Evolutionary conservation across 2,329 filamentous ascomycete species (phyloP).

Genomic region (Pseudocercospora cruenta): DNA sequence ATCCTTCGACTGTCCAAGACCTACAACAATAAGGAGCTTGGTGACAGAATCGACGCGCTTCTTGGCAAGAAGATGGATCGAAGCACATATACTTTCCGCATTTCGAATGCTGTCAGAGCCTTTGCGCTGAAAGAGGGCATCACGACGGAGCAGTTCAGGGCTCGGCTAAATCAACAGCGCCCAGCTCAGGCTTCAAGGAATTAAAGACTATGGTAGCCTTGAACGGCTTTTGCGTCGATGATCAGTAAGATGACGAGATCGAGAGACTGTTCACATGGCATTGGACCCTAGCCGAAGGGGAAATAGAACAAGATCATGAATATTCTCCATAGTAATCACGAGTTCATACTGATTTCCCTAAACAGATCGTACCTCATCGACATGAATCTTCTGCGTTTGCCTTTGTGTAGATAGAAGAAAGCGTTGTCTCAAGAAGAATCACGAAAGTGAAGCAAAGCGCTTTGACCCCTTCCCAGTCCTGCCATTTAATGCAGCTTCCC

Average conservation of each 20-base stretch:
- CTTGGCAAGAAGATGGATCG: background rate
- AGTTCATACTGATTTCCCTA: too few species aligned
- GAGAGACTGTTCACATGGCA: too few species aligned
- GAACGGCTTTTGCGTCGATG: too few species aligned
- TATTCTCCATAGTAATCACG: background rate
- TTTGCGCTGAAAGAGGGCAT: background rate
- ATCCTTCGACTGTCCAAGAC: background rate
- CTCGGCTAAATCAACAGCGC: background rate
- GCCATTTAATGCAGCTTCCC: background rate
- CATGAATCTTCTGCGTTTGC: background rate
- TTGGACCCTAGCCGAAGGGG: too few species aligned
- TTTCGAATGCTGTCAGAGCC: background rate
- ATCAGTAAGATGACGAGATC: too few species aligned
- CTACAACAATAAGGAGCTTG: background rate
- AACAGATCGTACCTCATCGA: too few species aligned
- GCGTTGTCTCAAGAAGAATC: background rate
- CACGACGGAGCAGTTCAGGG: background rate
- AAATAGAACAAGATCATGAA: too few species aligned
- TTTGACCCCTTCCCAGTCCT: background rate
- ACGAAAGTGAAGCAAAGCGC: background rate
- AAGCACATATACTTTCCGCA: background rate
- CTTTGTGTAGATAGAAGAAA: background rate
- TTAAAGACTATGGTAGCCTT: too few species aligned
- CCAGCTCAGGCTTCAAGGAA: too few species aligned
- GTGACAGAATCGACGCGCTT: background rate